phyloP scores from a whole-genome alignment of 1,139 yeast species.

The Candida anutae region DNA sequence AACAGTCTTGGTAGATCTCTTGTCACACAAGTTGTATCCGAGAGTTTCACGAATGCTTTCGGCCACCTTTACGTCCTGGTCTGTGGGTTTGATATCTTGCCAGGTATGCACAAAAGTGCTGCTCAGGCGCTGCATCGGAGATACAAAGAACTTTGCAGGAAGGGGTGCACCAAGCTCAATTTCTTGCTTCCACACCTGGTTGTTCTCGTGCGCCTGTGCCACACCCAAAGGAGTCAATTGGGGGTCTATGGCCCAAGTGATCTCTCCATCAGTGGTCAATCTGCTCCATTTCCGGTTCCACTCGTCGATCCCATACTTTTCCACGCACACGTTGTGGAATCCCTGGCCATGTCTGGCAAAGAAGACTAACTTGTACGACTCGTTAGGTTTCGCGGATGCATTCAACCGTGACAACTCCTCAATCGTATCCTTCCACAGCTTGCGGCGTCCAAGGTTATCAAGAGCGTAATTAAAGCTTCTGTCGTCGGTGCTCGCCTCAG shows the following conservation, averaged over 20 bases:
- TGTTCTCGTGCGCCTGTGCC: constrained; percentile 27
- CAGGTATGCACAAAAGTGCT: constrained; percentile 16
- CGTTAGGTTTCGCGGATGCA: constrained; percentile 10
- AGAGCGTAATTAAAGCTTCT: constrained; percentile 28
- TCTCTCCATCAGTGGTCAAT: constrained; percentile 34
- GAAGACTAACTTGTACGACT: constrained; percentile 29
- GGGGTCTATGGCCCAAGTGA: constrained; percentile 44
- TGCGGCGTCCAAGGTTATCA: constrained; percentile 29
- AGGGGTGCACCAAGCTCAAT: constrained; percentile 34
- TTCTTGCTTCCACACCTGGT: constrained; percentile 12
- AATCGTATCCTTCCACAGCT: constrained; percentile 26
- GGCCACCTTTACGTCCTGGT: constrained; percentile 4
- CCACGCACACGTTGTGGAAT: constrained; percentile 36
- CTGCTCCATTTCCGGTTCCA: constrained; percentile 41
- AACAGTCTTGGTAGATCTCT: constrained; percentile 19
- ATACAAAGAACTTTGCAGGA: constrained; percentile 17
- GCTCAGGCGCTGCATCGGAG: constrained; percentile 18
- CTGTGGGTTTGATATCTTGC: constrained; percentile 12
- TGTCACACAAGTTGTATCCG: constrained; percentile 18
- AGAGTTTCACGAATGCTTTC: constrained; percentile 10
- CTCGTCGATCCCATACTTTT: constrained; percentile 31
- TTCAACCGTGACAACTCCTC: constrained; percentile 22
- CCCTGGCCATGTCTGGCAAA: constrained; percentile 44
- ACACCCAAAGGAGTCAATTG: constrained; percentile 33
- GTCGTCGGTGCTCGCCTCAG: constrained; percentile 29